A percentile compares a stretch with the other conserved stretches of the same genome.
Evolutionary conservation across 805 yeast species (phyloP).

Genomic region (Candida khao-thaluensis): DNA sequence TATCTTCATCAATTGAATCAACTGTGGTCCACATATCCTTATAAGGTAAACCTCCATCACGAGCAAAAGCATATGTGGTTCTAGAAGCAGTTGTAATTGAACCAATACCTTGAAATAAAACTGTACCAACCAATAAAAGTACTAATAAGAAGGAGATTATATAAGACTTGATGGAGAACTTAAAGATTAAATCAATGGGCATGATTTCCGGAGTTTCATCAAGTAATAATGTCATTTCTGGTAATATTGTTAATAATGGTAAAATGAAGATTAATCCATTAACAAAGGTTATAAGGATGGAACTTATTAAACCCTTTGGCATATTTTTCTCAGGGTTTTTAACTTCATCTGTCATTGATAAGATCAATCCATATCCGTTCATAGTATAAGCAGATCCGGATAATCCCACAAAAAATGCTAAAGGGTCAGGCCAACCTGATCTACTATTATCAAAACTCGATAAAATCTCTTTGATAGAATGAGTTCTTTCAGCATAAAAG

Average conservation of each 20-base stretch:
- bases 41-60: slow-evolving; percentile 79
- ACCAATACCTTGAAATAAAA: slow-evolving; percentile 75
- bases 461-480: slow-evolving; percentile 57
- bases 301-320: slow-evolving; percentile 68
- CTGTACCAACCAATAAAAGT: slow-evolving; percentile 64
- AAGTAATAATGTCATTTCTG: slow-evolving; percentile 56
- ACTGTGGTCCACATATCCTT: slow-evolving; percentile 65
- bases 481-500: slow-evolving; percentile 56
- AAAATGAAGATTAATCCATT: slow-evolving; percentile 71
- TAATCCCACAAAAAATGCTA: slow-evolving; percentile 75
- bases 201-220: slow-evolving; percentile 63
- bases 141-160: slow-evolving; percentile 69
- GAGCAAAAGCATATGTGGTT: slow-evolving; percentile 76
- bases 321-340: slow-evolving; percentile 69
- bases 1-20: slow-evolving; percentile 52
- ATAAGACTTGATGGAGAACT: slow-evolving; percentile 64
- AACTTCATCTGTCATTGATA: slow-evolving; percentile 82
- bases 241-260: slow-evolving; percentile 70
- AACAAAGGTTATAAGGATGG: slow-evolving; percentile 63
- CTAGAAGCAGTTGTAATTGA: slow-evolving; percentile 79
- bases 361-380: slow-evolving; percentile 80
- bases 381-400: slow-evolving; percentile 77
- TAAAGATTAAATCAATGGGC: slow-evolving; percentile 78
- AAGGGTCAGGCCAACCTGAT: slow-evolving; percentile 71
- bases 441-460: slow-evolving; percentile 68